These are phyloP conservation scores for Nasturtium officinale DNA, from an alignment of 345 rosid species.

Conservation along the genomic window DNA sequence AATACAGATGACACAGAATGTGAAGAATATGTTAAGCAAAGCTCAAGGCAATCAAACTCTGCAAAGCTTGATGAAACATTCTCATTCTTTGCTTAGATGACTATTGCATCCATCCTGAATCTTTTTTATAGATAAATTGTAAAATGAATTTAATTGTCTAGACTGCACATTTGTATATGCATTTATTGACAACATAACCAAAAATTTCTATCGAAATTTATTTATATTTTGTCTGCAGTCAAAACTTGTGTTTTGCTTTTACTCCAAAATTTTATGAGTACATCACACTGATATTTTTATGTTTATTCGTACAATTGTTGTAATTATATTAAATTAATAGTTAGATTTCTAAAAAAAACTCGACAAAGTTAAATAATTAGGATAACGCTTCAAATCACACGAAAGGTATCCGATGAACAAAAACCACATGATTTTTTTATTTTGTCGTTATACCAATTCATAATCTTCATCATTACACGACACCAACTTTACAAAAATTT, in stretches of 20 bases:
- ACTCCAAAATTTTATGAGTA: too few relatives aligned
- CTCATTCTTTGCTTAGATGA: conserved; percentile 65
- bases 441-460: not conserved
- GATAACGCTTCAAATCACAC: not conserved
- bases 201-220: not conserved
- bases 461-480: not conserved
- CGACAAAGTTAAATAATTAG: not conserved
- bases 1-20: conserved; percentile 58
- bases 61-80: conserved; percentile 58
- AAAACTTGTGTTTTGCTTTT: too few relatives aligned
- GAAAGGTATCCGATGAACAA: not conserved
- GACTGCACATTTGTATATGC: not conserved
- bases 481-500: not conserved
- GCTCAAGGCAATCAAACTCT: conserved; percentile 62
- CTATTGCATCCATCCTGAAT: not conserved
- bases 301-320: too few relatives aligned
- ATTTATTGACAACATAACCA: conserved; percentile 1
- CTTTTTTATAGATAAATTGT: not conserved
- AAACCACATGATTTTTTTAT: not conserved
- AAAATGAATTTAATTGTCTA: conserved; percentile 4
- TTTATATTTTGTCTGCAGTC: too few relatives aligned
- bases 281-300: too few relatives aligned
- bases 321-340: too few relatives aligned
- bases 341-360: too few relatives aligned
- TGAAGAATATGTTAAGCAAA: conserved; percentile 57